Conservation (phyloP, 2,329 filamentous ascomycete species). For the Drechslerella stenobrocha region DNA sequence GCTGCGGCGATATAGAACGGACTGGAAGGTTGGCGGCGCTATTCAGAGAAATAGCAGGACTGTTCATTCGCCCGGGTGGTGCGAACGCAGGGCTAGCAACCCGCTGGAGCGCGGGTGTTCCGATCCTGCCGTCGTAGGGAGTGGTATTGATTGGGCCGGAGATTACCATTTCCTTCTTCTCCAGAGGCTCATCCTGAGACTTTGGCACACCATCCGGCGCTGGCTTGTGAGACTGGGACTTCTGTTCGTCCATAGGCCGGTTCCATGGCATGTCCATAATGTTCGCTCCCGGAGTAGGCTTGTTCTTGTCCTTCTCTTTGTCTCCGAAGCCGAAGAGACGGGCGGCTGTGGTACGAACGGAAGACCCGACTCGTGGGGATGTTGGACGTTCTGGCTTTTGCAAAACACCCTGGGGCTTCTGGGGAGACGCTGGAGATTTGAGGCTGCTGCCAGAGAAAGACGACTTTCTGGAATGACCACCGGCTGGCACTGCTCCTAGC, state of each 20-base stretch:
- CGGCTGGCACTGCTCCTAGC: constrained; percentile 23
- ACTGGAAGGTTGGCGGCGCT: constrained; percentile 23
- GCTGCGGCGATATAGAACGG: constrained; percentile 35
- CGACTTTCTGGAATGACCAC: constrained; percentile 38
- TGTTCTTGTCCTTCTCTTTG: constrained; percentile 42
- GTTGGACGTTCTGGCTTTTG: constrained; percentile 40
- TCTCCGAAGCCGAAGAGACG: constrained; percentile 45
- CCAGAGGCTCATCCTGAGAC: constrained; percentile 13
- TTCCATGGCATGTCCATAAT: constrained; percentile 50
- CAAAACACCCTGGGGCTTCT: constrained; percentile 21
- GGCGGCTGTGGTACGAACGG: constrained; percentile 35
- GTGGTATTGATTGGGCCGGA: constrained; percentile 47
- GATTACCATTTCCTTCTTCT: constrained; percentile 46
- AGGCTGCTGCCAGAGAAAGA: constrained; percentile 40
- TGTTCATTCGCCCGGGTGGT: constrained; percentile 40
- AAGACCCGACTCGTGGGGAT: constrained; percentile 41
- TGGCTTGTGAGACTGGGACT: constrained; percentile 10
- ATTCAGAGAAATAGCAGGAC: constrained; percentile 34
- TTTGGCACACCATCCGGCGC: constrained; percentile 8
- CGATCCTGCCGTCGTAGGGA: constrained; percentile 36
- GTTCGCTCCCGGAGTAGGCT: constrained; percentile 22
- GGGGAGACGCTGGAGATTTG: constrained; percentile 40
- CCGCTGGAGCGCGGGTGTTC: constrained; percentile 38
- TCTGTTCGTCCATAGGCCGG: constrained; percentile 35
- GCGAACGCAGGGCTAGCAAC: constrained; percentile 40